Evolutionary conservation across 208 protist species (phyloP), one percentile per base, ranked within the genome.

Genomic region (Trichomonas vaginalis): DNA sequence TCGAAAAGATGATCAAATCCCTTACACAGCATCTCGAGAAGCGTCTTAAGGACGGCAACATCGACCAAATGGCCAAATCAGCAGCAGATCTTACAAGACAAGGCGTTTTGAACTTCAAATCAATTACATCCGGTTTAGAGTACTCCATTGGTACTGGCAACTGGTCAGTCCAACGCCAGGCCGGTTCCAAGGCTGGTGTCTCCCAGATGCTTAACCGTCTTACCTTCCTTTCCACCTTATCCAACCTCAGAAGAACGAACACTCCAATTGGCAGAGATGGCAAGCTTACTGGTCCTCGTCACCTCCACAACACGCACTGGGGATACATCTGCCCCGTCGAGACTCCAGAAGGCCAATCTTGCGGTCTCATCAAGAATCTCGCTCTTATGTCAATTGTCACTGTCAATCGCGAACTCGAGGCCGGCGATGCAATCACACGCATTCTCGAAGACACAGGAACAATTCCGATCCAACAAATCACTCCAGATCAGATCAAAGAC

Each of bases 91-190:
- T 70, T 27, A 46, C 40, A 17, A 23, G 8, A 23, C 35, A 35
- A 39, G 45, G 45, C 15, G 51, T 95, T 37, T 40, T 40, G 10
- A 95, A 97, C 21, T 3, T 17, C 21, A 35, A 21, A 6, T 32
- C 80, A 56, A 97, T 96, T n/a, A 98, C 97, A 39, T 96, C 97
- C 47, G 98, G 98, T 39, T 90, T 99, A 21, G 97, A 98, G 86
- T 99, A 99, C 96, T 98, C 98, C 35, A 97, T 99, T 45, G 98
- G 99, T 0, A 99, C 99, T 47, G 99, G 99, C 96, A 99, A 99
- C 97, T 99, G 99, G 98, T 96, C 95, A 39, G 87, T 95, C 0
- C 49, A 62, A 17, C 62, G 47, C n/a, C 51, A 88, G 37, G 96
- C 82, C 0, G 79, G 51, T 45, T 47, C 62, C 8, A 96, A 95